Base-by-base conservation (phyloP, 495 filamentous ascomycete species). In the Penicillium bialowiezense region DNA sequence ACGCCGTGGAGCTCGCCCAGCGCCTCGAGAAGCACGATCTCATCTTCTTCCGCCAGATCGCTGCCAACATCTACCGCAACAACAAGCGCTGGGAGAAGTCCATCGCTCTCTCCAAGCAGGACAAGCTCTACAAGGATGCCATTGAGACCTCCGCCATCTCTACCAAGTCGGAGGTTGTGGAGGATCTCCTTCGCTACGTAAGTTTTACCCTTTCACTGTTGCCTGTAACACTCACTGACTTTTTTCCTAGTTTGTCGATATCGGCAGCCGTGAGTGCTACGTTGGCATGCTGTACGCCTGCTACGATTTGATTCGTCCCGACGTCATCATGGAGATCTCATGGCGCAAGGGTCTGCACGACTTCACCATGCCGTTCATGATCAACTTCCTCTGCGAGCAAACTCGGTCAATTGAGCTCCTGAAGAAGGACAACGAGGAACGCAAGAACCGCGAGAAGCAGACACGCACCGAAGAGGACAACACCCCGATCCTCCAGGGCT, bases 11-110 rank as follows among this genome's bases (percentile, higher is more conserved):
- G n/a, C 85, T 99, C 48, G 95, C 95, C 12, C 84, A 89, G 64
- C 88, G 92, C 37, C 75, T 99, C 12, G 95, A 99, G 79, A 86
- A 88, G 68, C 95, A 99, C 62, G 91, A 97, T 37, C 79, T 97
- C 33, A 90, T 99, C 55, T 99, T 99, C 84, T 99, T 99, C 87
- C 84, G 95, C 56, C 95, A 99, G 73, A 95, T 97, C 59, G 92
- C 95, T 8, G 90, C 95, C 56, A 95, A 81, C 76, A 97, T 99
- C 73, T 99, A 97, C 76, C 90, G 95, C 54, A 97, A 97, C 81
- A 97, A 96, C 77, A 97, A 97, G 85, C 84, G 95, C 50, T 99
- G 95, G 95, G 90, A 95, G 69, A 97, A 97, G 77, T 97, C 93
- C n/a, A 97, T 99, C 68, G 84, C 88, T 41, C 76, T 99, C 38